Evolutionary conservation across 176 grass and related monocot genomes (phyloP), one percentile per base, ranked within the genome.

Genomic region (Dactylis glomerata): DNA sequence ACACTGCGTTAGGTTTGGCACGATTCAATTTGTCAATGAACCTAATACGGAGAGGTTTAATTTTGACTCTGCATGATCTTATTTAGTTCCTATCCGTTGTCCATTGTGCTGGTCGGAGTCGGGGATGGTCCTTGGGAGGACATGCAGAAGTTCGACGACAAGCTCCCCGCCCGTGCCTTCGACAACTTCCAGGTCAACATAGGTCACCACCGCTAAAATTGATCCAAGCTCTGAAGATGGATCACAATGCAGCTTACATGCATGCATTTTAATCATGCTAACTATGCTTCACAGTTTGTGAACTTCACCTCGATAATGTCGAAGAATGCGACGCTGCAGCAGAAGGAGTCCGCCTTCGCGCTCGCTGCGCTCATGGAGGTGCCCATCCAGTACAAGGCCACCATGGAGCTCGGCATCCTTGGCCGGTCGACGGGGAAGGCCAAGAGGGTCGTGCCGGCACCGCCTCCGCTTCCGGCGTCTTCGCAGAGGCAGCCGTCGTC

Each of bases 301-400:
- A 93, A 95, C 87, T 98, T 95, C 83, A 93, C 93, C 16, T 79
- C 93, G 11, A 95, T 98, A 70, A 95, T 98, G 96, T 26, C 81
- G 63, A 90, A 77, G 85, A 81, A 65, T 58, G 19, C 40, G 28
- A 90, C 79, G 77, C 45, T 11, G 68, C 82, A 88, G 83, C 91
- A 95, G 87, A 95, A 93, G 68, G 96, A 95, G 75, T 85, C 91
- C 0, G 89, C 93, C 22, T 98, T 98, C 83, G 93, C 96, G 1
- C 89, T 98, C 15, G 92, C 96, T 11, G 96, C 93, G 28, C 90
- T 95, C 57, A 98, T 98, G 96, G 96, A 98, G 87, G 86, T 95
- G 8, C 96, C 96, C 30, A 69, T 98, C 49, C 96, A 98, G 68
- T 98, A 95, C 77, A 98, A 95, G 86, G 96, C 96, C 68, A 92